These are phyloP conservation scores for Rossbeevera mucosa DNA, from an alignment of 768 basidiomycete species.

Conservation along the genomic window DNA sequence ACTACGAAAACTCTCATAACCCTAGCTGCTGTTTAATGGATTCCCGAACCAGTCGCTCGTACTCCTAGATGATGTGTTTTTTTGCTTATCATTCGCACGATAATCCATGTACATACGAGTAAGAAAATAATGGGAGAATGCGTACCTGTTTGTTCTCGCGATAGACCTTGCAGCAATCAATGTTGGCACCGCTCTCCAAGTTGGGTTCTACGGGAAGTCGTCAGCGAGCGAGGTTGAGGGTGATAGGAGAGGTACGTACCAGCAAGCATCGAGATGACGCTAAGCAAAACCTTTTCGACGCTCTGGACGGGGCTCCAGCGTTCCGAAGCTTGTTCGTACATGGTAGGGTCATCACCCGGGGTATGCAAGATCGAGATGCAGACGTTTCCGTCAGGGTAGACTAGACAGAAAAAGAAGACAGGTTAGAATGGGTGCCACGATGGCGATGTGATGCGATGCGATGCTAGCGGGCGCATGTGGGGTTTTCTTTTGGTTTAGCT, in stretches of 20 bases:
- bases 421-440: not conserved
- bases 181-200: slow-evolving; percentile 94
- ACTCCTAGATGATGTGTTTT: slow-evolving; percentile 54
- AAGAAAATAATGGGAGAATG: not conserved
- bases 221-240: not conserved
- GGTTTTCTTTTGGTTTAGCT: not conserved
- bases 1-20: slow-evolving; percentile 37
- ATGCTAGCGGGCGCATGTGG: not conserved
- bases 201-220: slow-evolving; percentile 69
- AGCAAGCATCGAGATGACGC: slow-evolving; percentile 96
- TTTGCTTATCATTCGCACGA: not conserved
- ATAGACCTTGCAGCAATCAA: slow-evolving; percentile 96
- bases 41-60: slow-evolving; percentile 79
- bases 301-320: slow-evolving; percentile 99
- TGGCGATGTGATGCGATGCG: not conserved
- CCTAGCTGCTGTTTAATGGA: slow-evolving; percentile 86
- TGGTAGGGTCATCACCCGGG: slow-evolving; percentile 85
- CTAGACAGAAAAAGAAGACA: slow-evolving; percentile 40
- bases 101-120: not conserved
- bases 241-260: slow-evolving; percentile 42
- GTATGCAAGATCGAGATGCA: slow-evolving; percentile 98
- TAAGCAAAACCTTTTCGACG: slow-evolving; percentile 93
- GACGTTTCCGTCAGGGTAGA: slow-evolving; percentile 93
- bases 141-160: slow-evolving; percentile 71
- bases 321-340: slow-evolving; percentile 94